A percentile compares a stretch with the other conserved stretches of the same genome.
These are phyloP conservation scores for Geotrichum citri-aurantii DNA, from an alignment of 1,139 yeast species.

Conservation along the genomic window DNA sequence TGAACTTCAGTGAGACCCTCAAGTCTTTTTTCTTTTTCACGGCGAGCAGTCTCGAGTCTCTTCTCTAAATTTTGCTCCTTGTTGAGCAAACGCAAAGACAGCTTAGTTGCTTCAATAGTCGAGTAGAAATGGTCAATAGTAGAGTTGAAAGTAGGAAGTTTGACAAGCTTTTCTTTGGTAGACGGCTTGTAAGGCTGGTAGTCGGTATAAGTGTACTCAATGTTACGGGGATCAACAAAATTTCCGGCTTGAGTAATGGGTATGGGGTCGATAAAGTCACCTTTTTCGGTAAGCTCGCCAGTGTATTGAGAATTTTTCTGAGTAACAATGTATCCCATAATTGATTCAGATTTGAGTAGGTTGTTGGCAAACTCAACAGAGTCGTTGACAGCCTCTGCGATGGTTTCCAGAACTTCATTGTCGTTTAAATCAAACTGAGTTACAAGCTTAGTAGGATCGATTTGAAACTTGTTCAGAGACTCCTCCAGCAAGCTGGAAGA, in stretches of 20 bases:
- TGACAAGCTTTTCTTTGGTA: constrained; percentile 26
- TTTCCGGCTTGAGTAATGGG: constrained; percentile 24
- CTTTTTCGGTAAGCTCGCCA: constrained; percentile 31
- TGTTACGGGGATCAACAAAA: constrained; percentile 31
- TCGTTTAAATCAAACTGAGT: constrained; percentile 23
- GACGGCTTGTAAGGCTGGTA: constrained; percentile 79
- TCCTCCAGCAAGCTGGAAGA: constrained; percentile 74
- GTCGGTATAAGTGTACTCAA: constrained; percentile 61
- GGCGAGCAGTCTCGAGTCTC: constrained; percentile 66
- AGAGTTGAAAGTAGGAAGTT: constrained; percentile 57
- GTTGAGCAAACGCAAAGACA: constrained; percentile 64
- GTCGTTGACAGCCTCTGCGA: constrained; percentile 45
- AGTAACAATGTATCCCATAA: constrained; percentile 61
- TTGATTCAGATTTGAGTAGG: constrained; percentile 32
- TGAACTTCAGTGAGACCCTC: constrained; percentile 63
- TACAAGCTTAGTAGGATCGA: constrained; percentile 41
- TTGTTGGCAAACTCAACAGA: constrained; percentile 42
- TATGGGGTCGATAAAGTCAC: constrained; percentile 21
- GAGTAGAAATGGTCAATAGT: constrained; percentile 83
- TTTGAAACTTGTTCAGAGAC: constrained; percentile 42
- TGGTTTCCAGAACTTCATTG: constrained; percentile 21
- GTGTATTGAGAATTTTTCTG: constrained; percentile 52
- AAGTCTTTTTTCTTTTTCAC: constrained; percentile 68
- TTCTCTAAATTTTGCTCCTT: constrained; percentile 71
- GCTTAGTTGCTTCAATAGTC: constrained; percentile 74